phyloP scores from a whole-genome alignment of 768 basidiomycete genomes.

The Leccinum disarticulatum region DNA sequence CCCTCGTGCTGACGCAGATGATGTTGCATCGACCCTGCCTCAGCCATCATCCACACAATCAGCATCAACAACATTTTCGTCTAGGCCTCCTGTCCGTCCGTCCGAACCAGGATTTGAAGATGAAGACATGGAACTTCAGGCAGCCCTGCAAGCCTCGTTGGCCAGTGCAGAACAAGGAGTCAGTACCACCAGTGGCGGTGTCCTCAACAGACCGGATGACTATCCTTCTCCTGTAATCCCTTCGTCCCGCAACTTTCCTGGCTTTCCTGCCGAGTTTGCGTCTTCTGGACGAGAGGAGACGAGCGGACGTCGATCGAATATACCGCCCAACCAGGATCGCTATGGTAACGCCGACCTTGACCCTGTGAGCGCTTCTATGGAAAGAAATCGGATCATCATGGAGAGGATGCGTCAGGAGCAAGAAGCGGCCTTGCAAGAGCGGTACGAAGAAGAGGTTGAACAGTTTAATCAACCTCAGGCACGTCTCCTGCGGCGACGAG shows the following conservation, averaged over 20 bases:
- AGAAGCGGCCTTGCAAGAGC: constrained; percentile 62
- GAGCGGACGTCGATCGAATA: constrained; percentile 11
- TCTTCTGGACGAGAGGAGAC: constrained; percentile 17
- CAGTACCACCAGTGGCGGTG: constrained; percentile 4
- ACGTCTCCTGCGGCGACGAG: constrained; percentile 6
- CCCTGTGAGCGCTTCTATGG: constrained; percentile 66
- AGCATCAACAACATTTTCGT: constrained; percentile 5
- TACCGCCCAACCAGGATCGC: constrained; percentile 34
- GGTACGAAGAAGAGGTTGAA: constrained; percentile 45
- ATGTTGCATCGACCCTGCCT: constrained; percentile 62
- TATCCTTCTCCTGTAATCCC: constrained; percentile 27
- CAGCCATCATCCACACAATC: constrained; percentile 40
- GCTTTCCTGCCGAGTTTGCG: constrained; percentile 16
- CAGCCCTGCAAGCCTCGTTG: constrained; percentile 81
- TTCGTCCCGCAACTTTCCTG: constrained; percentile 28
- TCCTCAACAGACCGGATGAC: constrained; percentile 11
- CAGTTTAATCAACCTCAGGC: constrained; percentile 19
- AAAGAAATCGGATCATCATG: constrained; percentile 57
- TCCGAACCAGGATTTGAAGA: constrained; percentile 55
- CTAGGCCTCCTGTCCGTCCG: constrained; percentile 9
- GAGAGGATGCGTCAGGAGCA: constrained; percentile 66
- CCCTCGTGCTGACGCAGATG: constrained; percentile 69
- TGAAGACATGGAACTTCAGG: constrained; percentile 87
- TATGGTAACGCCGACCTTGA: constrained; percentile 39
- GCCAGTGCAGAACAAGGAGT: constrained; percentile 25